Conservation (phyloP, 345 rosid species). For the Citrus inodora region DNA sequence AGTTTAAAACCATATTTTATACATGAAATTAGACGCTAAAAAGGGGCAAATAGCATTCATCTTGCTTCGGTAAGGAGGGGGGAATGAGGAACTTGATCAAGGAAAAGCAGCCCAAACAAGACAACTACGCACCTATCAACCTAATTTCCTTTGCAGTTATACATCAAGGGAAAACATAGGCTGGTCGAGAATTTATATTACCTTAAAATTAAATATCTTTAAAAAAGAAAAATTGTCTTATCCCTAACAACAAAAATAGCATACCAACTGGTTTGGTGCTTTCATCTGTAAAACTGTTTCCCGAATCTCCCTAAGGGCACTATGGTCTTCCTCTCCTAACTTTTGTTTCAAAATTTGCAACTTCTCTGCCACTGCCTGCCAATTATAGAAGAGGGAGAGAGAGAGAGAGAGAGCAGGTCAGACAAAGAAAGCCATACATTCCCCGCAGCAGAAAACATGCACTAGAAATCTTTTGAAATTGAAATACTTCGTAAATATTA, state of each 20-base stretch:
- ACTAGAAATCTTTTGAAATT: background rate
- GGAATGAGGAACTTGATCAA: background rate
- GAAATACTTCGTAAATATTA: background rate
- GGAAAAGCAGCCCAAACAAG: background rate
- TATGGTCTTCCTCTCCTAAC: conserved; percentile 54
- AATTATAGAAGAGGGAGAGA: conserved; percentile 9
- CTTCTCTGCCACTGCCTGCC: conserved; percentile 64
- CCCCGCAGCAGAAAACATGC: background rate
- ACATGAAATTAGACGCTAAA: background rate
- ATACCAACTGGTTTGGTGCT: conserved; percentile 78
- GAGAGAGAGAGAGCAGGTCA: conserved; percentile 1
- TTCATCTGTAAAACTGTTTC: conserved; percentile 60
- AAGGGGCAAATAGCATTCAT: background rate
- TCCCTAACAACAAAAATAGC: conserved; percentile 11
- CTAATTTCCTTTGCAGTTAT: background rate
- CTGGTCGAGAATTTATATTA: background rate
- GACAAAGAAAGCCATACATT: conserved; percentile 9
- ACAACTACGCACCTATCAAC: background rate
- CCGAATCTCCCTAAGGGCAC: conserved; percentile 69
- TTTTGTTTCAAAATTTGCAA: conserved; percentile 60
- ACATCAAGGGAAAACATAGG: background rate
- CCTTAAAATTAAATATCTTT: background rate
- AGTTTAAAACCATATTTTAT: background rate
- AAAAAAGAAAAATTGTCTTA: background rate
- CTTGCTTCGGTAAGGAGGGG: background rate